Evolutionary conservation across 345 rosid species (phyloP).

Genomic region (Hypericum perforatum): DNA sequence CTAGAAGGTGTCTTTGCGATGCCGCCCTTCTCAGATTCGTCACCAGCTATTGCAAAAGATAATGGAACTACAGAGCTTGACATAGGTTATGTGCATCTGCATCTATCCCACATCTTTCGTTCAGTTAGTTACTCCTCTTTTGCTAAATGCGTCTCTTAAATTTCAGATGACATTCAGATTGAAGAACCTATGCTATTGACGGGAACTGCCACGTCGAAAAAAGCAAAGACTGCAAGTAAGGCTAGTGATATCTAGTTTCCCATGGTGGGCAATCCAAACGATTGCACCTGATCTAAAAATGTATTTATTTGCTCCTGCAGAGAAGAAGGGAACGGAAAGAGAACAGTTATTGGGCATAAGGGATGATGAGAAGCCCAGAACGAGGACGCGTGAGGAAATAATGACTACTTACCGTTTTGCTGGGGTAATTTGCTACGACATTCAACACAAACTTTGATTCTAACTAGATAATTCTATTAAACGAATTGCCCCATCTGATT

Average conservation of each 20-base stretch:
- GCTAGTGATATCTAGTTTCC: not conserved
- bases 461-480: too few species aligned
- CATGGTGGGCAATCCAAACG: not conserved
- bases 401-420: not conserved
- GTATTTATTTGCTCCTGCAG: not conserved
- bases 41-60: constrained; percentile 2
- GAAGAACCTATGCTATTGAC: constrained; percentile 14
- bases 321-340: not conserved
- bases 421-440: not conserved
- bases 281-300: not conserved
- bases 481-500: not conserved
- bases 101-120: not conserved
- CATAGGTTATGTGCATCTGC: constrained; percentile 17
- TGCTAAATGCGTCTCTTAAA: not conserved
- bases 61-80: constrained; percentile 16
- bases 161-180: constrained; percentile 23
- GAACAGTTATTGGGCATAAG: not conserved
- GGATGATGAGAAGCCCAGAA: not conserved
- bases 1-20: constrained; percentile 12
- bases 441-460: not conserved
- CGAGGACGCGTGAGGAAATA: not conserved
- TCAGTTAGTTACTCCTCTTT: not conserved
- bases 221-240: constrained; percentile 6
- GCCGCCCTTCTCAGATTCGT: constrained; percentile 11
- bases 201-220: constrained; percentile 19